Base-by-base conservation (phyloP, 306 rosid genomes). In the Trifolium subterraneum region DNA sequence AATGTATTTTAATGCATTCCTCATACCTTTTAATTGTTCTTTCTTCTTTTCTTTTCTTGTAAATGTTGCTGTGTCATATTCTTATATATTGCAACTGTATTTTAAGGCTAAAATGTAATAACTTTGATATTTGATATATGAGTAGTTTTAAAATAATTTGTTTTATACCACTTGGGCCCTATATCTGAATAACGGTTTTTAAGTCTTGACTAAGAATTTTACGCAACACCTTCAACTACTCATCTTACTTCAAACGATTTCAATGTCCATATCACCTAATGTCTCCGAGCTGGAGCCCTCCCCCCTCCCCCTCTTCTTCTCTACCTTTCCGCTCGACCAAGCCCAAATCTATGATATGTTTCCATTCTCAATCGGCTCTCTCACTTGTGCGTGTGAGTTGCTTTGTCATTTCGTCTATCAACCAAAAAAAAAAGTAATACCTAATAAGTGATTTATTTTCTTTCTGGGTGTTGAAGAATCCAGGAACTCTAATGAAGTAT, bases 101-200 rank as follows among this genome's bases (percentile, higher is more conserved):
- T 55, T 52, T 55, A 50, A 55, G 25, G 67, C 38, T 62, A 14
- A 64, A 78, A 58, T 31, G 55, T 45, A 19, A 12, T 9, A 19
- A 2, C 19, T 10, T 64, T 51, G 31, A 36, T 64, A 42, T 42
- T 12, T 42, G 48, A 42, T 12, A 4, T 23, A 51, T 65, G 19
- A 48, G 18, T 65, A 52, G 6, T 47, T 29, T 64, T 18, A 1
- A 27, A 29, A 18, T 25, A 72, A 41, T 73, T 29, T 73, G 36
- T 60, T 64, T 38, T 19, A 6, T 45, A 13, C 47, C 7, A 7
- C 16, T 36, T 66, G 55, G 23, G 5, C 88, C 81, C 69, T 80
- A 59, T 85, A 88, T 77, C 64, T 62, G 45, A 56, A 72, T 35
- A 11, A 27, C n/a, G 7, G 75, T 68, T 29, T 48, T 66, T 18